Base-by-base conservation (phyloP, 2,329 filamentous ascomycete genomes). In the Didymella arachidicola region DNA sequence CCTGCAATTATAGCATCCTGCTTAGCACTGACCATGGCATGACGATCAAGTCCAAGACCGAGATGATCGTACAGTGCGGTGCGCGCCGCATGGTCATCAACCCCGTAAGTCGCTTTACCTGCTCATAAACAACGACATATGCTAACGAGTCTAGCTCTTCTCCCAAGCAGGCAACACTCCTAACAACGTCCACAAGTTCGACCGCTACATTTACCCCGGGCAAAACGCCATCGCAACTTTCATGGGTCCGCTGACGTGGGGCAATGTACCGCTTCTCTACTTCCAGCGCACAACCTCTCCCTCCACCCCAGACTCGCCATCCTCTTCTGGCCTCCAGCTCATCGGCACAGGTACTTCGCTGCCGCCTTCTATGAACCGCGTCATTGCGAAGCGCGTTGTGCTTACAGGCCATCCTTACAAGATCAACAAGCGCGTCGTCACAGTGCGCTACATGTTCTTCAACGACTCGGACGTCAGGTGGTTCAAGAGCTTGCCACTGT, bases 391-490 rank as follows among this genome's bases (percentile, higher is more conserved):
- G 81, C 89, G 95, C 51, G 88, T 96, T 68, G 91, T 98, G 64
- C 84, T 99, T 57, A 97, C 95, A 0, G 96, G 95, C 16, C 94
- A 99, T 75, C 95, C 96, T 0, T 97, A 92, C 84, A 97, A 99
- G 81, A 99, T 99, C 77, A 92, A 99, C 86, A 97, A 97, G 85
- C 93, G 90, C 79, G 84, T 99, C 25, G 95, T 99, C 59, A 99
- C 96, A 0, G 89, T 99, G 45, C 89, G 95, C 29, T 99, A 99
- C 85, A 99, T 99, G 96, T 99, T 99, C 85, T 99, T 99, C 87
- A 96, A 94, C 82, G 84, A 90, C 47, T 92, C 94, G 71, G 96
- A 99, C 66, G 92, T 99, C 30, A 87, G 91, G 67, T 99, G 95
- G 93, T 99, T 98, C 86, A 96, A 97, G 82, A 94, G 94, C 0